A percentile compares a stretch with the other conserved stretches of the same genome.
These are phyloP conservation scores for Saccharomycopsis guyanensis DNA, from an alignment of 805 yeast species.

Conservation along the genomic window DNA sequence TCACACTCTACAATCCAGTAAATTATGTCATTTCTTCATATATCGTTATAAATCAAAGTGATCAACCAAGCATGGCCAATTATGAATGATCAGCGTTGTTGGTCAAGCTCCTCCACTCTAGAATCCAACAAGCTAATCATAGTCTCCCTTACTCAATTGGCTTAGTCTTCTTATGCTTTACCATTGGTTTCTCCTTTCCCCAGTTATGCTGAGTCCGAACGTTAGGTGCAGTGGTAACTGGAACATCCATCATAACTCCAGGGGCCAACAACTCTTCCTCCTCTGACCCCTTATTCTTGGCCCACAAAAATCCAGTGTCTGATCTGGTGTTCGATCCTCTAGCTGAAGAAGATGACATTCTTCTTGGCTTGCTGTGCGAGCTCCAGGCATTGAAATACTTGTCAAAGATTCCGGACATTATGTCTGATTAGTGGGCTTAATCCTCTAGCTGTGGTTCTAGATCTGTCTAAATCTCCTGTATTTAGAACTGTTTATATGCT, in stretches of 20 bases:
- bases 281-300: background rate
- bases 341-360: slow-evolving; percentile 11
- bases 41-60: no score
- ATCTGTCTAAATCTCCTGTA: no score
- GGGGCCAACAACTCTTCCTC: background rate
- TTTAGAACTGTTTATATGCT: no score
- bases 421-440: no score
- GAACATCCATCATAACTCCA: background rate
- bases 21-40: no score
- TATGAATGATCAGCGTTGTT: no score
- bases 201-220: slow-evolving; percentile 16
- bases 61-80: no score
- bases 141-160: background rate
- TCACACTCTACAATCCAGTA: no score
- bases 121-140: no score
- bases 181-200: slow-evolving; percentile 12
- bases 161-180: background rate
- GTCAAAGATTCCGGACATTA: slow-evolving; percentile 20
- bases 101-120: no score
- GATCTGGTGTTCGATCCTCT: slow-evolving; percentile 16
- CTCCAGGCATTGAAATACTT: slow-evolving; percentile 10
- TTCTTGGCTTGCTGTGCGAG: slow-evolving; percentile 7
- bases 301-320: slow-evolving; percentile 8
- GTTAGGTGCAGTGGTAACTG: slow-evolving; percentile 12
- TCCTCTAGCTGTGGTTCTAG: no score